Conservation (phyloP, 2,329 filamentous ascomycete species). For the Colletotrichum endophyticum region DNA sequence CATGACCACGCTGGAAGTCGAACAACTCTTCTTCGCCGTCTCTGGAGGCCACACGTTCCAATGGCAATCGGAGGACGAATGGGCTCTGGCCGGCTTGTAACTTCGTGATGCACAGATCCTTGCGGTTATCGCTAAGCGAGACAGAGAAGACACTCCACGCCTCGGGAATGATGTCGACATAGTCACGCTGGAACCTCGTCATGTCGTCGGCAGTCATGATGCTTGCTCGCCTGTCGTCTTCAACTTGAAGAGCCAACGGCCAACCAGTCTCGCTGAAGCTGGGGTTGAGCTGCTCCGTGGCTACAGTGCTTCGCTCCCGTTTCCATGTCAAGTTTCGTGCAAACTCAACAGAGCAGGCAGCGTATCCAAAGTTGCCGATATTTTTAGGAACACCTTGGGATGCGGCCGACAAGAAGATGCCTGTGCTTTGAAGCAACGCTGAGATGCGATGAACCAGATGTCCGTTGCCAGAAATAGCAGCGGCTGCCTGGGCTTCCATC, state of each 20-base stretch:
- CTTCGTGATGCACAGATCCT: conserved; percentile 89
- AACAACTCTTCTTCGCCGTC: conserved; percentile 82
- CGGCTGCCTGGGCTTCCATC: conserved; percentile 65
- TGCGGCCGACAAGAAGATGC: conserved; percentile 69
- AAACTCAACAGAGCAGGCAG: conserved; percentile 70
- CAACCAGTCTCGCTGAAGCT: conserved; percentile 40
- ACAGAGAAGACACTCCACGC: conserved; percentile 88
- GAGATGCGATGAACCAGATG: conserved; percentile 67
- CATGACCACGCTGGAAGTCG: conserved; percentile 78
- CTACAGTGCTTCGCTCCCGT: conserved; percentile 60
- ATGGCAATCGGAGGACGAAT: conserved; percentile 85
- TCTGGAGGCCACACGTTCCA: conserved; percentile 81
- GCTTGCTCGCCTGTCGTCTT: conserved; percentile 42
- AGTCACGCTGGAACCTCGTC: conserved; percentile 75
- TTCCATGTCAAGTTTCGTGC: conserved; percentile 72
- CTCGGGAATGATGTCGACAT: conserved; percentile 82
- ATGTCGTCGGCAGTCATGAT: conserved; percentile 57
- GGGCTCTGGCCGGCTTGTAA: conserved; percentile 77
- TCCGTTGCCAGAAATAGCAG: conserved; percentile 59
- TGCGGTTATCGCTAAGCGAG: conserved; percentile 78
- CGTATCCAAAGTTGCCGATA: conserved; percentile 58
- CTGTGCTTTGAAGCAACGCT: conserved; percentile 67
- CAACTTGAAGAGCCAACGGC: conserved; percentile 21
- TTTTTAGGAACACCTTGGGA: conserved; percentile 50
- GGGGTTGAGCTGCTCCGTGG: conserved; percentile 19